phyloP scores from a whole-genome alignment of 208 protist species.

The Trypanosoma cruzi region DNA sequence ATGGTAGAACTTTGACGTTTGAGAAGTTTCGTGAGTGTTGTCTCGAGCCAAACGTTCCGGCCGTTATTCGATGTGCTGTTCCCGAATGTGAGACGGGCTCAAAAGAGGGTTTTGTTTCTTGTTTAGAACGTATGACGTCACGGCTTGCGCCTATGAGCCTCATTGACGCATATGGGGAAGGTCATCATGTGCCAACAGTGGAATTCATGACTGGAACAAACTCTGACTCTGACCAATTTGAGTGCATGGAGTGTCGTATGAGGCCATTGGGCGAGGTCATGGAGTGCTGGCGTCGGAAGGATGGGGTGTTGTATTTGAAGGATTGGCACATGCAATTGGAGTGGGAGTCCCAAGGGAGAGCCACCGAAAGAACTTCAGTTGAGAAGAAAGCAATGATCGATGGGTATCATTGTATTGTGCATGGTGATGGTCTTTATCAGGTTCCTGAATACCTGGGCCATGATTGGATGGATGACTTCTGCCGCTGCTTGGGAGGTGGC shows the following conservation, averaged over 20 bases:
- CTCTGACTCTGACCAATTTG: not conserved
- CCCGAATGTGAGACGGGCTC: not conserved
- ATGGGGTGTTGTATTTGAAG: conserved; percentile 61
- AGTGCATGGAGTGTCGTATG: conserved; percentile 8
- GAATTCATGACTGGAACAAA: conserved; percentile 25
- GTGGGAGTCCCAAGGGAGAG: conserved; percentile 17
- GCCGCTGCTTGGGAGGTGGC: conserved; percentile 2
- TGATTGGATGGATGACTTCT: conserved; percentile 85
- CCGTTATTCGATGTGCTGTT: conserved; percentile 65
- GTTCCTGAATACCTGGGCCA: conserved; percentile 71
- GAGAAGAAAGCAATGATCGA: not conserved
- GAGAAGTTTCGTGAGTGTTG: conserved; percentile 59
- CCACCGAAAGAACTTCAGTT: not conserved
- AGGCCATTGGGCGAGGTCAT: conserved; percentile 19
- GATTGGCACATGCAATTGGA: conserved; percentile 81
- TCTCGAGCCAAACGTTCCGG: conserved; percentile 66
- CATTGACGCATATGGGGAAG: conserved; percentile 27
- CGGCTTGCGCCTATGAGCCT: conserved; percentile 37
- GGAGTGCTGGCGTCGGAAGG: conserved; percentile 16
- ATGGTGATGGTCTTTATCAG: conserved; percentile 57
- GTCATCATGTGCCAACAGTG: conserved; percentile 46
- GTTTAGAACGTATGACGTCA: conserved; percentile 14
- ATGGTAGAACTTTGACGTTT: conserved; percentile 59
- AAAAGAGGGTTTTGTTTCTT: not conserved
- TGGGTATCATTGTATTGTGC: conserved; percentile 3